Conservation (phyloP, 1,284 basidiomycete species). For the Papiliotrema flavescens region DNA sequence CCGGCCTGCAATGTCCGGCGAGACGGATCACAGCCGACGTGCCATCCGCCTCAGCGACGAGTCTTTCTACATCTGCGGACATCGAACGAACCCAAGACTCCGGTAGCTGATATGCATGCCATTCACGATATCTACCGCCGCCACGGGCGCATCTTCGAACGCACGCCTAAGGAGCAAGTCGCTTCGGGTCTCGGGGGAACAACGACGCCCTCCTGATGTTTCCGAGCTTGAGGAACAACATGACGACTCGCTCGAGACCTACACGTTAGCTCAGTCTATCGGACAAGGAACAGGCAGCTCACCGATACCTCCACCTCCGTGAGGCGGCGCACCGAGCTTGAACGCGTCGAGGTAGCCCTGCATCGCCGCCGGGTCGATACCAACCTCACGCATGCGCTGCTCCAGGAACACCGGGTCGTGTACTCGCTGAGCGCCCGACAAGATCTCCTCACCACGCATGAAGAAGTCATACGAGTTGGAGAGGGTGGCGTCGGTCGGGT, state of each 20-base stretch:
- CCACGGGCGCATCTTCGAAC: background rate
- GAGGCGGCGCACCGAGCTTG: conserved; percentile 85
- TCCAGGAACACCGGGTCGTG: conserved; percentile 82
- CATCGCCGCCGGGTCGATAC: conserved; percentile 81
- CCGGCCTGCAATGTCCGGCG: too few species aligned
- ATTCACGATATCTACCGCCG: background rate
- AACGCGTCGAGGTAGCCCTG: conserved; percentile 90
- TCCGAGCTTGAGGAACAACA: conserved; percentile 90
- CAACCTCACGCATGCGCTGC: conserved; percentile 70
- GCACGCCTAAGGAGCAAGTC: conserved; percentile 48
- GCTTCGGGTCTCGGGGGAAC: conserved; percentile 87
- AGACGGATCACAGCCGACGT: too few species aligned
- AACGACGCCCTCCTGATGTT: conserved; percentile 91
- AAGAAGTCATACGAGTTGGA: conserved; percentile 99
- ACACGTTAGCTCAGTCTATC: background rate
- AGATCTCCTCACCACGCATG: conserved; percentile 98
- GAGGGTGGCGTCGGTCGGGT: conserved; percentile 78
- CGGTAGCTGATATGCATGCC: background rate
- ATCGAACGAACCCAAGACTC: too few species aligned
- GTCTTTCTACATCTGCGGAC: too few species aligned
- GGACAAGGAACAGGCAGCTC: background rate
- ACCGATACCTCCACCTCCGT: conserved; percentile 58
- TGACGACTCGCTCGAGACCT: conserved; percentile 87
- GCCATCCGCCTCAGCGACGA: too few species aligned
- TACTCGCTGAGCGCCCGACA: conserved; percentile 95